Conservation (phyloP, 202 grass and related monocot species). For the Elaeis oleifera region DNA sequence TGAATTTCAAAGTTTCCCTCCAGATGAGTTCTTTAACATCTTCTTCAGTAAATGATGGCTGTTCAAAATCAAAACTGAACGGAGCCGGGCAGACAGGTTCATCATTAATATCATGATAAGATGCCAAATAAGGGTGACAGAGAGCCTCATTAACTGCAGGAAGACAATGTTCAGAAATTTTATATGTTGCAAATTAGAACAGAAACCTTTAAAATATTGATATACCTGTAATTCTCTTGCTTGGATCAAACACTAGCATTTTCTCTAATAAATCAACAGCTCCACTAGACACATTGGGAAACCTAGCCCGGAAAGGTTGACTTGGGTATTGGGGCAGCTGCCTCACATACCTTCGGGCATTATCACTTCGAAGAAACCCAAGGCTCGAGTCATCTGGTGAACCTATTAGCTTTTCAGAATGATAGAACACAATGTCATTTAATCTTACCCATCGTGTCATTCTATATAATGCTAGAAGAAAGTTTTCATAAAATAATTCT, state of each 20-base stretch:
- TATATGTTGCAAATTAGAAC: background rate
- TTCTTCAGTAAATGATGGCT: background rate
- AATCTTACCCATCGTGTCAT: too few species aligned
- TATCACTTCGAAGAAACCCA: conserved; percentile 18
- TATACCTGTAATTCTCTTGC: conserved; percentile 15
- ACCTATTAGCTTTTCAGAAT: conserved; percentile 18
- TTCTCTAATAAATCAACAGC: conserved; percentile 17
- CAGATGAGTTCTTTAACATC: conserved; percentile 14
- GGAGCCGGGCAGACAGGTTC: conserved; percentile 6
- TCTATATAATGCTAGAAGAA: too few species aligned
- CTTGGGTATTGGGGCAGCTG: conserved; percentile 6
- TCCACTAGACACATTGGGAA: conserved; percentile 7
- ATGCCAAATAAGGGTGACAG: conserved; percentile 13
- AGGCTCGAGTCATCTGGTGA: conserved; percentile 20
- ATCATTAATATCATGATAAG: conserved; percentile 15
- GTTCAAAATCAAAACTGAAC: conserved; percentile 19
- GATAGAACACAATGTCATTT: too few species aligned
- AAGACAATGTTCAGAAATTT: background rate
- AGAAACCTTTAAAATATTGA: background rate
- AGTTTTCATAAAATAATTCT: too few species aligned
- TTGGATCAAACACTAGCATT: conserved; percentile 22
- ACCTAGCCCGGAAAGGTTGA: conserved; percentile 4
- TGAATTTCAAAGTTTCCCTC: conserved; percentile 9
- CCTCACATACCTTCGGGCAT: conserved; percentile 14
- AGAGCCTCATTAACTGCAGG: conserved; percentile 11